phyloP scores from a whole-genome alignment of 2,329 filamentous ascomycete genomes.

The Tolypocladium pustulatum region DNA sequence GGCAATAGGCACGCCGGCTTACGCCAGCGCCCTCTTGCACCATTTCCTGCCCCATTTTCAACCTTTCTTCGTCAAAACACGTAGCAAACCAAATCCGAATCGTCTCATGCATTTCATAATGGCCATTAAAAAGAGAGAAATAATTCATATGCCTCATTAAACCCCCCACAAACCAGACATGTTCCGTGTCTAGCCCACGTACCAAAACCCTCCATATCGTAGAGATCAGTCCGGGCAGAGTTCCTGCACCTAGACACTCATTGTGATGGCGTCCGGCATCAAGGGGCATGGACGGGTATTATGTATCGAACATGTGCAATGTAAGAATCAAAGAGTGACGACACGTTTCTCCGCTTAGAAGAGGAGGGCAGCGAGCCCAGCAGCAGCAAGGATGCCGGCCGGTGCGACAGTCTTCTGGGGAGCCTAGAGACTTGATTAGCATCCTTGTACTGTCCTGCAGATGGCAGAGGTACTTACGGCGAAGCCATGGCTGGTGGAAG shows the following conservation, averaged over 20 bases:
- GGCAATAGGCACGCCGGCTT: not conserved
- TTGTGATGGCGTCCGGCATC: conserved; percentile 12
- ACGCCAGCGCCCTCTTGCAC: not conserved
- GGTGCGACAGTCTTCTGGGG: conserved; percentile 34
- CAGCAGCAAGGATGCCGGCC: conserved; percentile 35
- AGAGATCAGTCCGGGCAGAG: conserved; percentile 15
- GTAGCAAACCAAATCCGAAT: conserved; percentile 7
- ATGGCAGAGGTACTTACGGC: conserved; percentile 16
- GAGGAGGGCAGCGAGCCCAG: conserved; percentile 36
- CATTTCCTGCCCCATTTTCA: not conserved
- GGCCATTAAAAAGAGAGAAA: conserved; percentile 22
- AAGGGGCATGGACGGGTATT: conserved; percentile 27
- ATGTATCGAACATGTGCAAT: conserved; percentile 30
- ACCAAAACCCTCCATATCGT: conserved; percentile 13
- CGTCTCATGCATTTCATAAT: conserved; percentile 17
- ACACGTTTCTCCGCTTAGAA: conserved; percentile 25
- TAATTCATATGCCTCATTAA: conserved; percentile 24
- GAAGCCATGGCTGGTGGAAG: conserved; percentile 9
- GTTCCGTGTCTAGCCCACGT: conserved; percentile 18
- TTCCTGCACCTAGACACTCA: conserved; percentile 11
- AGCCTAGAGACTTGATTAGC: conserved; percentile 10
- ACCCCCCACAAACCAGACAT: conserved; percentile 18
- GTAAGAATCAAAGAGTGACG: conserved; percentile 14
- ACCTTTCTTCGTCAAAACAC: conserved; percentile 1
- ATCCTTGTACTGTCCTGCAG: not conserved